A percentile compares a stretch with the other conserved stretches of the same genome.
These are phyloP conservation scores for Candida incommunis DNA, from an alignment of 805 yeast genomes.

Conservation along the genomic window DNA sequence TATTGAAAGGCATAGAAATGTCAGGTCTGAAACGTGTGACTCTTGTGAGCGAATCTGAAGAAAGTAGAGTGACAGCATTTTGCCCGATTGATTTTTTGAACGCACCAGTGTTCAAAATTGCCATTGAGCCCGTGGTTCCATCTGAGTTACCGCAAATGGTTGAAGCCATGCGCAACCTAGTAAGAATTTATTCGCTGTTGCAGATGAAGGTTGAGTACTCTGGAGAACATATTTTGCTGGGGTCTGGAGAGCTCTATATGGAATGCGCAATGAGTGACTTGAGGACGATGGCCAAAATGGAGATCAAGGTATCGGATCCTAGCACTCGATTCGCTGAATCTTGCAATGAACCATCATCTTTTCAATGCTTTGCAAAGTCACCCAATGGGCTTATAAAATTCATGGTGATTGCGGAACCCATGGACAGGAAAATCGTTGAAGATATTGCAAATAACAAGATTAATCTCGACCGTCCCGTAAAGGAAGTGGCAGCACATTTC, in stretches of 20 bases:
- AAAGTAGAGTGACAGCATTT: conserved; percentile 22
- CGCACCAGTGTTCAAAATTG: conserved; percentile 59
- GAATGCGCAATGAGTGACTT: conserved; percentile 75
- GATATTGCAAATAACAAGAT: conserved; percentile 43
- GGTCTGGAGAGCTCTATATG: conserved; percentile 77
- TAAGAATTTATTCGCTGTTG: conserved; percentile 51
- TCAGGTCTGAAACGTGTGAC: conserved; percentile 49
- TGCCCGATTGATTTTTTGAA: conserved; percentile 30
- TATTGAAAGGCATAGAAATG: conserved; percentile 49
- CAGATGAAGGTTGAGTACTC: conserved; percentile 69
- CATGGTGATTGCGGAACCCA: conserved; percentile 65
- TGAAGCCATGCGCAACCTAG: conserved; percentile 51
- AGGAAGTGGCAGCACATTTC: conserved; percentile 1
- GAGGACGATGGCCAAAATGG: conserved; percentile 45
- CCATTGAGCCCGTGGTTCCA: conserved; percentile 71
- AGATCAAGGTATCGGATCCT: conserved; percentile 76
- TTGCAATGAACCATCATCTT: conserved; percentile 46
- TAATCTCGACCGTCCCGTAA: conserved; percentile 5
- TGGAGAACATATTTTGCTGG: conserved; percentile 71
- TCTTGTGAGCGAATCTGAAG: conserved; percentile 18
- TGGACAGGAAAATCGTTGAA: conserved; percentile 36
- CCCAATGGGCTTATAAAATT: conserved; percentile 40
- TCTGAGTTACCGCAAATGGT: conserved; percentile 61
- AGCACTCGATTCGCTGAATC: conserved; percentile 71
- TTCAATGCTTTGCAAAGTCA: conserved; percentile 50